A percentile compares a stretch with the other conserved stretches of the same genome.
Conservation (phyloP, 441 rosid species). For the Populus hybrid region DNA sequence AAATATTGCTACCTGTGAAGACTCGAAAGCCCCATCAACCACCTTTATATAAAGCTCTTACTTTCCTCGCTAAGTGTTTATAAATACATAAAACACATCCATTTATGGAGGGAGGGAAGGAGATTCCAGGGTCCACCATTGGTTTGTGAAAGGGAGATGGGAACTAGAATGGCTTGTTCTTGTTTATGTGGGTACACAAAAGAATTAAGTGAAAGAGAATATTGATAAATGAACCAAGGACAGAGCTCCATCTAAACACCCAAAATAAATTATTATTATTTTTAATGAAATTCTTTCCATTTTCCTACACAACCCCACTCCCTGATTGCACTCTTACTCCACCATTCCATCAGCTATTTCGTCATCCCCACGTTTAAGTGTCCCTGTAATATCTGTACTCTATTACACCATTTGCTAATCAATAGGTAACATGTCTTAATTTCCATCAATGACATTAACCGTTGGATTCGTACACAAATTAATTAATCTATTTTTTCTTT, state of each 20-base stretch:
- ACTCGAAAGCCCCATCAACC: constrained; percentile 40
- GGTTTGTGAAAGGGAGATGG: constrained; percentile 55
- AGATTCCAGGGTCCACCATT: constrained; percentile 40
- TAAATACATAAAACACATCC: not conserved
- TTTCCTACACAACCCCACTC: constrained; percentile 47
- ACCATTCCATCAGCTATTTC: constrained; percentile 65
- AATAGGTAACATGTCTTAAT: constrained; percentile 6
- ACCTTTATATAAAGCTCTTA: constrained; percentile 35
- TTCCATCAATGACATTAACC: constrained; percentile 4
- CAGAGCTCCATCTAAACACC: not conserved
- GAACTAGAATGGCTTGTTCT: constrained; percentile 60
- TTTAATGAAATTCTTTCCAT: constrained; percentile 25
- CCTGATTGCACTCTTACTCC: constrained; percentile 60
- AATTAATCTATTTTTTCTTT: not conserved
- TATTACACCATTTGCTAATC: not conserved
- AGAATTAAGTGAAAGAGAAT: constrained; percentile 28
- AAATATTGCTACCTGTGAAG: constrained; percentile 33
- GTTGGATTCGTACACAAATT: not conserved
- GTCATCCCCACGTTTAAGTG: constrained; percentile 63
- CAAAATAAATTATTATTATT: not conserved
- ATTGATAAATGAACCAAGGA: constrained; percentile 34
- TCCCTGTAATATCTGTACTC: constrained; percentile 16
- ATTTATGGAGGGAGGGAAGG: constrained; percentile 15
- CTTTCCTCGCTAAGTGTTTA: constrained; percentile 18
- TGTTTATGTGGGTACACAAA: constrained; percentile 23